These are phyloP conservation scores for Coffea humblotiana DNA, from an alignment of 305 asterid genomes.

Conservation along the genomic window DNA sequence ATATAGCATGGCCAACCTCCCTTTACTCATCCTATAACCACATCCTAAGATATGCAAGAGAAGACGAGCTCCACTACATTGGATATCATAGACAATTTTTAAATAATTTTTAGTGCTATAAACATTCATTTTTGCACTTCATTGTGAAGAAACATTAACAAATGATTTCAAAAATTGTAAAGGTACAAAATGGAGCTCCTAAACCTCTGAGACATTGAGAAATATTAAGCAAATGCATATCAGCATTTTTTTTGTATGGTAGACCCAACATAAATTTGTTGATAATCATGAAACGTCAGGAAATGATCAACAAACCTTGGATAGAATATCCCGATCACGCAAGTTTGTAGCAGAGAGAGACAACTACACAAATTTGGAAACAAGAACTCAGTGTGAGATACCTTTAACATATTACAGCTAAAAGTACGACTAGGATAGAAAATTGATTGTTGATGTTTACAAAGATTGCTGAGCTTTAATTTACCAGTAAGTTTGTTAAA, in stretches of 20 bases:
- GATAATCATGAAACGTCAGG: not conserved
- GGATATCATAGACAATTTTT: not conserved
- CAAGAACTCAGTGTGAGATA: conserved; percentile 10
- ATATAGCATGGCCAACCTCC: not conserved
- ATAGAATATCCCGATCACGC: conserved; percentile 87
- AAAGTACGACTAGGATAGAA: not conserved
- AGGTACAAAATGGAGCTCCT: not conserved
- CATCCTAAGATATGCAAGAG: not conserved
- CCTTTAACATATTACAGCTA: not conserved
- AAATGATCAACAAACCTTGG: conserved; percentile 71
- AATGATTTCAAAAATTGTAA: not conserved
- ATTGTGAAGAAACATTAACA: too few species aligned
- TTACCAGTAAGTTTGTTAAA: not conserved
- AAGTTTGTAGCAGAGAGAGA: conserved; percentile 84
- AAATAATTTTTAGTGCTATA: not conserved
- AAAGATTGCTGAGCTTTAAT: not conserved
- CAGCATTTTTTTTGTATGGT: not conserved
- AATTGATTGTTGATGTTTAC: not conserved
- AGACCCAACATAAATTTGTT: not conserved
- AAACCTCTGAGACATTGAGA: not conserved
- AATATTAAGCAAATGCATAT: not conserved
- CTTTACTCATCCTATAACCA: not conserved
- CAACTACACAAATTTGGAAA: conserved; percentile 54
- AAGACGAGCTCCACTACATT: not conserved
- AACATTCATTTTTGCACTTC: not conserved